phyloP scores from a whole-genome alignment of 176 grass and related monocot species.

The Ampelocalamus luodianensis region DNA sequence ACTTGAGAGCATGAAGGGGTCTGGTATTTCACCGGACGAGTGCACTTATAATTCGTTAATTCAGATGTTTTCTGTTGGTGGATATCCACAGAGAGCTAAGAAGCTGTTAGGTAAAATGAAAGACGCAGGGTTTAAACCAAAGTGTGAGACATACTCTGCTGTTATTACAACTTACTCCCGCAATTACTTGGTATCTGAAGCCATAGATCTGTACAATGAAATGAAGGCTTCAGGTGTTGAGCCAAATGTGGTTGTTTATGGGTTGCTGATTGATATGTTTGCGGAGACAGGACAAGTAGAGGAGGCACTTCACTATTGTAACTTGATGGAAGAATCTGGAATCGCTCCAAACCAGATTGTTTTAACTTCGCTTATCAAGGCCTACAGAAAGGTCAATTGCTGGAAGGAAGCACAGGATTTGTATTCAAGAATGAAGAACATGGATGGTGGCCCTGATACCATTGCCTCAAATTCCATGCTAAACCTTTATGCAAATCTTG shows the following conservation, averaged over 20 bases:
- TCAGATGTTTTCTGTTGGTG: constrained; percentile 74
- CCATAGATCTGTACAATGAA: constrained; percentile 58
- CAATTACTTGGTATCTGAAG: constrained; percentile 58
- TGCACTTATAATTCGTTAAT: constrained; percentile 76
- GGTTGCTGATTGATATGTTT: constrained; percentile 65
- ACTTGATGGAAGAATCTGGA: constrained; percentile 67
- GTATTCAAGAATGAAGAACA: constrained; percentile 63
- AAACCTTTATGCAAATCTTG: constrained; percentile 75
- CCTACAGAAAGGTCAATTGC: constrained; percentile 57
- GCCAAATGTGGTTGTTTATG: constrained; percentile 70
- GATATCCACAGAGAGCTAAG: constrained; percentile 59
- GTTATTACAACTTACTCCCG: constrained; percentile 59
- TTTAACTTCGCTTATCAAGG: constrained; percentile 75
- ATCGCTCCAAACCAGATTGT: constrained; percentile 50
- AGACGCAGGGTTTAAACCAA: constrained; percentile 59
- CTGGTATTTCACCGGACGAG: constrained; percentile 57
- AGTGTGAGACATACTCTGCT: constrained; percentile 67
- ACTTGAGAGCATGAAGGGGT: constrained; percentile 61
- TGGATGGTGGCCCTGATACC: constrained; percentile 63
- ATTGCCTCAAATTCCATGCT: constrained; percentile 79
- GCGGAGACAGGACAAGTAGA: constrained; percentile 59
- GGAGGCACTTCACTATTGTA: constrained; percentile 61
- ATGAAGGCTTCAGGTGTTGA: constrained; percentile 62
- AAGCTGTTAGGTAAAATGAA: constrained; percentile 65
- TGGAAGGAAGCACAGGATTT: constrained; percentile 75